Percentiles rank a stretch among this genome's conserved stretches.
Evolutionary conservation across 306 rosid species (phyloP).

Genomic region (Ceratonia siliqua): DNA sequence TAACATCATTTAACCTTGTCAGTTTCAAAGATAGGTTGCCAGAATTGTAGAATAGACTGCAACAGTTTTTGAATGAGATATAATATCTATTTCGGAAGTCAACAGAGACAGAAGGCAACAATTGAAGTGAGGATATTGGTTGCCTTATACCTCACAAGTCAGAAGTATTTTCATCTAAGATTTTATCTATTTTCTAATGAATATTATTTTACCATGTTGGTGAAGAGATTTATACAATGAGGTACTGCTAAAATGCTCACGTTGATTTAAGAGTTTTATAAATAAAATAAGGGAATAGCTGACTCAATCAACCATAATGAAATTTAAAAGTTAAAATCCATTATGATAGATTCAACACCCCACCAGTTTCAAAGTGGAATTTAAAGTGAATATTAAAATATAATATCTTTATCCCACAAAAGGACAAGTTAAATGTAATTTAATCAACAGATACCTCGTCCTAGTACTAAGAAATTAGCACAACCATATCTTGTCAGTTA

Average conservation of each 20-base stretch:
- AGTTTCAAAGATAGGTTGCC: not conserved
- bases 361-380: not conserved
- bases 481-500: not conserved
- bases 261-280: not conserved
- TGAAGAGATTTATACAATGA: not conserved
- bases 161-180: too few species aligned
- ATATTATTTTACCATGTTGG: not conserved
- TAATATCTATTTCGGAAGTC: too few species aligned
- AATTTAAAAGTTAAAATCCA: not conserved
- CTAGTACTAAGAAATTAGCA: not conserved
- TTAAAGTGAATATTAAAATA: not conserved
- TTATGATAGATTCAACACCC: not conserved
- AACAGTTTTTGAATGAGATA: too few species aligned
- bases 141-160: too few species aligned
- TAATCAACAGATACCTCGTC: not conserved
- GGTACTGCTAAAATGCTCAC: not conserved
- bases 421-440: not conserved
- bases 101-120: too few species aligned
- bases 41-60: not conserved
- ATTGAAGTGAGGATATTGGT: too few species aligned
- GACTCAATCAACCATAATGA: not conserved
- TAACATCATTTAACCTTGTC: not conserved
- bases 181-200: too few species aligned
- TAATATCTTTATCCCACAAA: not conserved
- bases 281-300: not conserved